Conservation (phyloP, 2,329 filamentous ascomycete species). For the Epichloe bromicola region DNA sequence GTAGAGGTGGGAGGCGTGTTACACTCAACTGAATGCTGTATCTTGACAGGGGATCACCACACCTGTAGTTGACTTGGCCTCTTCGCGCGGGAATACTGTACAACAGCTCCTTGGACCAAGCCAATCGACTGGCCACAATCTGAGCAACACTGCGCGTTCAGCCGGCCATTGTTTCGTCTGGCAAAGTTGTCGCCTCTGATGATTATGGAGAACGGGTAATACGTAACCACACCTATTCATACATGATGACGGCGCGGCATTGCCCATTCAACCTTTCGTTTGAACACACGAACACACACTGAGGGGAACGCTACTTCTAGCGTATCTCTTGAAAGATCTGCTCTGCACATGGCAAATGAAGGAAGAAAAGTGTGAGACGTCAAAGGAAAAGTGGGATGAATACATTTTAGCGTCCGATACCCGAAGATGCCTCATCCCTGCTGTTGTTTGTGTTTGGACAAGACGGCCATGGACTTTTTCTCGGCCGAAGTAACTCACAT, state of each 20-base stretch:
- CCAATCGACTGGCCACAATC: background rate
- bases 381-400: background rate
- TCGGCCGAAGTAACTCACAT: background rate
- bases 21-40: background rate
- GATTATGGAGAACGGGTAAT: too few relatives aligned
- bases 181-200: background rate
- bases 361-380: background rate
- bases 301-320: background rate
- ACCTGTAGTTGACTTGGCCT: background rate
- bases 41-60: background rate
- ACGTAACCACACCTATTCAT: too few relatives aligned
- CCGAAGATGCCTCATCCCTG: background rate
- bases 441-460: background rate
- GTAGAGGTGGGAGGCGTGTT: background rate
- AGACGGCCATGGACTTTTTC: background rate
- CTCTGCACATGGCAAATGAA: background rate
- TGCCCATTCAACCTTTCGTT: too few relatives aligned
- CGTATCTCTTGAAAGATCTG: too few relatives aligned
- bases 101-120: background rate
- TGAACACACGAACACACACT: too few relatives aligned
- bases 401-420: background rate
- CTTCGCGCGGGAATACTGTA: background rate
- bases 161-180: background rate
- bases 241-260: too few relatives aligned
- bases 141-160: background rate